phyloP scores from a whole-genome alignment of 2,329 filamentous ascomycete species.

The Teratosphaeria nubilosa region DNA sequence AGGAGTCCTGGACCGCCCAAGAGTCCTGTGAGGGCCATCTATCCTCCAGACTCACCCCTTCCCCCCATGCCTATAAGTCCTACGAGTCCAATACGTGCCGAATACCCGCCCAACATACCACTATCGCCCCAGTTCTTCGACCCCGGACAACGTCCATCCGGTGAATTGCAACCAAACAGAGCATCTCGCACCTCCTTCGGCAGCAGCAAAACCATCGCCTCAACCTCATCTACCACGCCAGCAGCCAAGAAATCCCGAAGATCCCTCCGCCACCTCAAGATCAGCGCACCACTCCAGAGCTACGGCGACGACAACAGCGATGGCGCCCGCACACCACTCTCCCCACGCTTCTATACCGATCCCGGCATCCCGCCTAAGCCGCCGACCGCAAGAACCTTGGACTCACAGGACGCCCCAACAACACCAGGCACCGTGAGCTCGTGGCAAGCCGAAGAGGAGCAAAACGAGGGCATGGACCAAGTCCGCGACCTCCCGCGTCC shows the following conservation, averaged over 20 bases:
- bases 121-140: constrained; percentile 8
- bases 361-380: constrained; percentile 46
- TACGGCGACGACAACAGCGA: constrained; percentile 34
- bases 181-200: constrained; percentile 26
- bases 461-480: constrained; percentile 12
- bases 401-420: constrained; percentile 17
- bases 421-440: constrained; percentile 21
- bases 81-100: constrained; percentile 19
- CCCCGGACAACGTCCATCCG: constrained; percentile 7
- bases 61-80: constrained; percentile 13
- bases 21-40: constrained; percentile 38
- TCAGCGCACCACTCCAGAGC: constrained; percentile 44
- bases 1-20: constrained; percentile 25
- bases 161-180: background rate
- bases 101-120: constrained; percentile 10
- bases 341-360: constrained; percentile 42
- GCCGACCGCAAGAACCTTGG: constrained; percentile 26
- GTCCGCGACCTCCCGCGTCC: constrained; percentile 17
- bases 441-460: constrained; percentile 11
- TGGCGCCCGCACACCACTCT: constrained; percentile 43
- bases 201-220: constrained; percentile 24
- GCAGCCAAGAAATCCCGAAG: constrained; percentile 15
- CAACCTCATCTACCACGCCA: background rate
- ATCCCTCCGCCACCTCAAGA: constrained; percentile 45
- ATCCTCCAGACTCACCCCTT: constrained; percentile 29